Evolutionary conservation across 495 filamentous ascomycete genomes (phyloP).

Genomic region (Neurospora terricola): DNA sequence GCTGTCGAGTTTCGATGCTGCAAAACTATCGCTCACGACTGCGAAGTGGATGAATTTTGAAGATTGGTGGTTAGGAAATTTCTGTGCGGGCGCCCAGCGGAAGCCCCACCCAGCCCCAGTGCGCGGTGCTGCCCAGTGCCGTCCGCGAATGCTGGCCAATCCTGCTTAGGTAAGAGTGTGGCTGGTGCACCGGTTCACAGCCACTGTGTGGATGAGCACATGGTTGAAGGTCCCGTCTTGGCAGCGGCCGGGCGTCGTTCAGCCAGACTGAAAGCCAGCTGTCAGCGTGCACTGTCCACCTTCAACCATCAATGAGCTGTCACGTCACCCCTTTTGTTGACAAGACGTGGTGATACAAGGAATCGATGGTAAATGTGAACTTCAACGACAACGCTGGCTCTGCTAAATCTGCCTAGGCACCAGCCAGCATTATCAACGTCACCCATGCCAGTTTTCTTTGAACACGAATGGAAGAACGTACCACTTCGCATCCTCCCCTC

Average conservation of each 20-base stretch:
- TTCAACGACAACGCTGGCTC: not conserved
- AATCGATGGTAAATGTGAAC: not conserved
- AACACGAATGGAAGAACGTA: not conserved
- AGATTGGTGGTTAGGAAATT: constrained; percentile 21
- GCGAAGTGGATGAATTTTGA: constrained; percentile 38
- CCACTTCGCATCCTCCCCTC: not conserved
- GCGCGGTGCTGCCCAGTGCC: constrained; percentile 1
- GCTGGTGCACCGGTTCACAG: constrained; percentile 2
- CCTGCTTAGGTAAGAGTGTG: constrained; percentile 7
- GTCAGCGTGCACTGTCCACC: not conserved
- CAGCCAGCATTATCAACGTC: not conserved
- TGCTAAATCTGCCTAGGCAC: not conserved
- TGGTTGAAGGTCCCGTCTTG: not conserved
- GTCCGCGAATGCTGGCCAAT: constrained; percentile 1
- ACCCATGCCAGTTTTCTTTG: not conserved
- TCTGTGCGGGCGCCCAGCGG: constrained; percentile 29
- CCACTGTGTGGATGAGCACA: not conserved
- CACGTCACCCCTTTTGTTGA: not conserved
- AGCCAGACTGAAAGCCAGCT: not conserved
- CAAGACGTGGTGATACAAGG: not conserved
- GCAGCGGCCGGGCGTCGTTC: not conserved
- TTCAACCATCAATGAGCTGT: not conserved
- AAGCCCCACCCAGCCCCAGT: constrained; percentile 17
- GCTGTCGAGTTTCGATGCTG: constrained; percentile 37
- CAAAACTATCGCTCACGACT: constrained; percentile 33